These are phyloP conservation scores for Epichloe hybrida DNA, from an alignment of 2,329 filamentous ascomycete genomes.

Conservation along the genomic window DNA sequence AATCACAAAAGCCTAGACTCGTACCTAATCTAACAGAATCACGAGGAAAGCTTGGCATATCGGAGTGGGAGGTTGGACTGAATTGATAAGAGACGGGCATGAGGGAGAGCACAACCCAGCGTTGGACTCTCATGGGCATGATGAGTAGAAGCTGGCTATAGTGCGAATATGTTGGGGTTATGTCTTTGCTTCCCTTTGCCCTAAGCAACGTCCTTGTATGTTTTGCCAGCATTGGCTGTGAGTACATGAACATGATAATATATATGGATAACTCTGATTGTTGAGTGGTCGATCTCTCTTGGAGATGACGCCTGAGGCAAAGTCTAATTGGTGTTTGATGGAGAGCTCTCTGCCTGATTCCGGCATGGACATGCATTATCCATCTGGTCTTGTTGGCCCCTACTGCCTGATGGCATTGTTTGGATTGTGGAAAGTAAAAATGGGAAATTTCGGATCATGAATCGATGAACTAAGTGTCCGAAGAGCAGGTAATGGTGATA, in stretches of 20 bases:
- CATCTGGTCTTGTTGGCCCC: too few relatives aligned
- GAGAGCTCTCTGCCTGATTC: too few relatives aligned
- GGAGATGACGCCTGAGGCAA: neutral
- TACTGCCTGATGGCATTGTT: neutral
- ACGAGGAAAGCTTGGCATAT: neutral
- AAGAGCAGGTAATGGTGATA: too few relatives aligned
- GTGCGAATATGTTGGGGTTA: slow-evolving; percentile 1
- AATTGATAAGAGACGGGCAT: neutral
- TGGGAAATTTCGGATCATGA: too few relatives aligned
- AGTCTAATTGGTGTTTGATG: neutral
- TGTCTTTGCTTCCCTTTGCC: neutral
- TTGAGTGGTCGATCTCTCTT: neutral
- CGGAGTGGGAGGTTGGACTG: neutral
- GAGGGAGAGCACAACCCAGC: neutral
- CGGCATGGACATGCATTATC: too few relatives aligned
- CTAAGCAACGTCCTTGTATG: neutral
- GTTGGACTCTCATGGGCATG: neutral
- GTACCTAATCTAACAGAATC: neutral
- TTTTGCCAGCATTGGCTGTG: slow-evolving; percentile 1
- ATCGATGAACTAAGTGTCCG: too few relatives aligned
- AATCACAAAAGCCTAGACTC: slow-evolving; percentile 52
- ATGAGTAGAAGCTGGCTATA: neutral
- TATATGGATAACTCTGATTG: neutral
- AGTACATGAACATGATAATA: neutral
- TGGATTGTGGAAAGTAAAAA: neutral